These are phyloP conservation scores for Aspergillus floridensis DNA, from an alignment of 2,329 filamentous ascomycete genomes.

Conservation along the genomic window DNA sequence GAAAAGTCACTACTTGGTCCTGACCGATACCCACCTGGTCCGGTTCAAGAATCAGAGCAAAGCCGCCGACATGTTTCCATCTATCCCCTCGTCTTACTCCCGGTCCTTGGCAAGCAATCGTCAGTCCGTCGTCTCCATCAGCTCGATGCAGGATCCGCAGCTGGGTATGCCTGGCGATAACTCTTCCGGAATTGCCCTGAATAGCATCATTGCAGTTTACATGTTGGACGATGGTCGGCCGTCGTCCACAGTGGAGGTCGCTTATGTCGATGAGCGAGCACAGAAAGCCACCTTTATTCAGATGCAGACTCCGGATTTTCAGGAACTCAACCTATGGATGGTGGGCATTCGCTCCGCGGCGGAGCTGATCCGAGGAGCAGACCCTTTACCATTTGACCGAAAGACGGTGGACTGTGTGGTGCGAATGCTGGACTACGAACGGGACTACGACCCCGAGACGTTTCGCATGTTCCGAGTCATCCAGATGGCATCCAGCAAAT, in stretches of 20 bases:
- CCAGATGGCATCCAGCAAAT: conserved; percentile 59
- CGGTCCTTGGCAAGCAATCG: conserved; percentile 46
- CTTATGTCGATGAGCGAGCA: conserved; percentile 64
- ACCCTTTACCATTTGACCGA: conserved; percentile 55
- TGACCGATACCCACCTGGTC: conserved; percentile 67
- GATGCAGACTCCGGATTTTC: conserved; percentile 61
- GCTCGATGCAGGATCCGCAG: conserved; percentile 61
- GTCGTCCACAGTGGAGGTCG: conserved; percentile 65
- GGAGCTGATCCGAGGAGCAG: conserved; percentile 53
- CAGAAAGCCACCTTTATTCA: conserved; percentile 61
- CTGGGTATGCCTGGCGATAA: conserved; percentile 56
- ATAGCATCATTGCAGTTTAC: conserved; percentile 66
- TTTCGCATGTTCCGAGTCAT: conserved; percentile 70
- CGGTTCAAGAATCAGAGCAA: conserved; percentile 67
- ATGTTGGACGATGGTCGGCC: conserved; percentile 65
- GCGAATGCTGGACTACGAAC: conserved; percentile 61
- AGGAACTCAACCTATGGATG: conserved; percentile 66
- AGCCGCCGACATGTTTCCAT: conserved; percentile 62
- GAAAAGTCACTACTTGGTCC: conserved; percentile 69
- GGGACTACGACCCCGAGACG: conserved; percentile 66
- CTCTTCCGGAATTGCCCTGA: conserved; percentile 56
- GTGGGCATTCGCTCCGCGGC: conserved; percentile 60
- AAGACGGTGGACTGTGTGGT: conserved; percentile 62
- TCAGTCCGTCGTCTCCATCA: conserved; percentile 59
- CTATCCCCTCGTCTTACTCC: conserved; percentile 43